Evolutionary conservation across 148 eudicot genomes (phyloP).

Genomic region (Chenopodium album): DNA sequence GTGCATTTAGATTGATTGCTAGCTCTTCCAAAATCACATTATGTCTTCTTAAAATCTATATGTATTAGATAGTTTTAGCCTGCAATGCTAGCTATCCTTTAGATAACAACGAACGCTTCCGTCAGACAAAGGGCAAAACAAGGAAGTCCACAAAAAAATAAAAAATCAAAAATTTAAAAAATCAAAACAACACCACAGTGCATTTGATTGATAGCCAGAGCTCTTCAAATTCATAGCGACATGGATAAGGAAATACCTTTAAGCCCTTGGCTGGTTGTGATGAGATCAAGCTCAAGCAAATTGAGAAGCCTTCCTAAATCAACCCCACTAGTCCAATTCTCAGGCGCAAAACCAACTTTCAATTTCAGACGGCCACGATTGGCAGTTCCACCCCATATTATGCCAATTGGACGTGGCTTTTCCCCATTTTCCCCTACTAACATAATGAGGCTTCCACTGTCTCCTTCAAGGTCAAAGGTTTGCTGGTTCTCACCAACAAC

Average conservation of each 20-base stretch:
- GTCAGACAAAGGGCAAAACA: constrained; percentile 7
- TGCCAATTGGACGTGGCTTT: constrained; percentile 90
- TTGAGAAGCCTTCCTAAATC: constrained; percentile 93
- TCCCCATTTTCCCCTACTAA: constrained; percentile 73
- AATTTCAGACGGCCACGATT: constrained; percentile 93
- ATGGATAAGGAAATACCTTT: constrained; percentile 48
- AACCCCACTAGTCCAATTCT: constrained; percentile 98
- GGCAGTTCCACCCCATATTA: constrained; percentile 99
- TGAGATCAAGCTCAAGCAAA: constrained; percentile 89
- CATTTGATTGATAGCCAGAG: background rate
- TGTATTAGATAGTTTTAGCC: background rate
- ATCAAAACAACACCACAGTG: background rate
- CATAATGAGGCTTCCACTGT: constrained; percentile 90
- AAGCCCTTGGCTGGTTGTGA: constrained; percentile 68
- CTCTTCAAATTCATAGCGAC: background rate
- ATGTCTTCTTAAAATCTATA: too few species aligned
- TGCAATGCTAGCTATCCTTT: constrained; percentile 3
- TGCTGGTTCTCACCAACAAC: constrained; percentile 97
- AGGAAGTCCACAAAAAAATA: too few species aligned
- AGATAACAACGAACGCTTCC: background rate
- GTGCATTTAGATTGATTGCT: too few species aligned
- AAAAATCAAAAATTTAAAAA: too few species aligned
- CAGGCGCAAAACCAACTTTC: constrained; percentile 90
- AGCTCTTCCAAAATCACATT: too few species aligned
- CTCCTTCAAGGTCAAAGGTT: constrained; percentile 97